phyloP scores from a whole-genome alignment of 1,284 basidiomycete genomes.

The Flammula alnicola region DNA sequence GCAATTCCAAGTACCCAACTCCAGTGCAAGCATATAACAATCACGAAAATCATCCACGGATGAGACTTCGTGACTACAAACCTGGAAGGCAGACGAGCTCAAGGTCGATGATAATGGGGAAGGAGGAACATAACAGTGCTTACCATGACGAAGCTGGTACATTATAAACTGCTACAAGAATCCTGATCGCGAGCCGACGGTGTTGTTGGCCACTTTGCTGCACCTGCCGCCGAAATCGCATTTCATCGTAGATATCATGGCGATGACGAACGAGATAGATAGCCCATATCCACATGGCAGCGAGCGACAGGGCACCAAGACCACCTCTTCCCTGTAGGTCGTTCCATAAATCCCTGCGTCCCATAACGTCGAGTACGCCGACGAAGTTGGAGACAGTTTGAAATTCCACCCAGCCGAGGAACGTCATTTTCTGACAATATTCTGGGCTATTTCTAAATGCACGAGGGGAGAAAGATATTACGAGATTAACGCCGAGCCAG shows the following conservation, averaged over 20 bases:
- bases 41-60: conserved; percentile 10
- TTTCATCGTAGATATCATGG: conserved; percentile 15
- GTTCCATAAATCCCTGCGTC: conserved; percentile 20
- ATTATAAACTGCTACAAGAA: background rate
- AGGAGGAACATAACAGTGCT: background rate
- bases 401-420: conserved; percentile 18
- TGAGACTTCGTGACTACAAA: conserved; percentile 5
- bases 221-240: background rate
- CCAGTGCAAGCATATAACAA: conserved; percentile 7
- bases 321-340: conserved; percentile 22
- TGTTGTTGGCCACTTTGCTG: background rate
- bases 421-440: conserved; percentile 17
- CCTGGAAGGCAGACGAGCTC: background rate
- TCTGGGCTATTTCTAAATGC: conserved; percentile 18
- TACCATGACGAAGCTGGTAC: conserved; percentile 1
- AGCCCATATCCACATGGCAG: conserved; percentile 19
- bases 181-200: background rate
- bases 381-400: conserved; percentile 22
- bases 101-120: background rate
- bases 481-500: conserved; percentile 16
- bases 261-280: conserved; percentile 16
- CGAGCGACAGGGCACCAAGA: conserved; percentile 18
- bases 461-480: conserved; percentile 19
- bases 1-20: conserved; percentile 12
- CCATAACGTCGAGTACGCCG: conserved; percentile 25